phyloP scores from a whole-genome alignment of 495 filamentous ascomycete genomes.

The Poronia punctata region DNA sequence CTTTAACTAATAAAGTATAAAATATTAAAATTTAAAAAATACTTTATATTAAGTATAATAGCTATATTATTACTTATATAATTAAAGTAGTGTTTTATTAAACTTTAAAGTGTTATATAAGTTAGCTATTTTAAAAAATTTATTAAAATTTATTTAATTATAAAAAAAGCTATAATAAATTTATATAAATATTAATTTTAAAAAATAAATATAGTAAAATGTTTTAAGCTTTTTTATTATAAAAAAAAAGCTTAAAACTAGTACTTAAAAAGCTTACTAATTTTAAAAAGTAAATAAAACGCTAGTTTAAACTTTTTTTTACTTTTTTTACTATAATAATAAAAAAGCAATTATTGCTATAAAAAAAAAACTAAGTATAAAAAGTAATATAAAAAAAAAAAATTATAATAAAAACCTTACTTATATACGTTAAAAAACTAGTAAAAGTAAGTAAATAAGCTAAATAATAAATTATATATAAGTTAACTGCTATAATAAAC shows the following conservation, averaged over 20 bases:
- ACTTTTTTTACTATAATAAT: not conserved
- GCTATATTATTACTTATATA: too few relatives aligned
- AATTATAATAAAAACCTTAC: not conserved
- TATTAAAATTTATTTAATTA: not conserved
- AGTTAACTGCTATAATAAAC: constrained; percentile 1
- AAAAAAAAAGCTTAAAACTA: too few relatives aligned
- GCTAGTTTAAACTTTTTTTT: not conserved
- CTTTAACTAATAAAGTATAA: too few relatives aligned
- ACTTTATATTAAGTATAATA: too few relatives aligned
- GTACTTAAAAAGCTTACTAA: not conserved
- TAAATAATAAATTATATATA: constrained; percentile 2
- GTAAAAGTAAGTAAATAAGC: not conserved
- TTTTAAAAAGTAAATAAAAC: not conserved
- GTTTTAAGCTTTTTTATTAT: not conserved
- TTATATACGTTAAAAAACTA: constrained; percentile 2
- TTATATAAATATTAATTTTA: not conserved
- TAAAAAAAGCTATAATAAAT: not conserved
- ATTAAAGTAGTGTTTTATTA: too few relatives aligned
- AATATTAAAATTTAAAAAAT: too few relatives aligned
- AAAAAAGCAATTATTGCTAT: not conserved
- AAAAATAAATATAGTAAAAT: constrained; percentile 1
- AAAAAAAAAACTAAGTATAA: not conserved
- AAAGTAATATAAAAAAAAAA: not conserved
- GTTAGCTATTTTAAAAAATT: not conserved
- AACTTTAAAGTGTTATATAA: not conserved